Percentiles rank a stretch among this genome's conserved stretches.
Evolutionary conservation across 2,329 filamentous ascomycete genomes (phyloP).

Genomic region (Ophiostoma tasmaniense): DNA sequence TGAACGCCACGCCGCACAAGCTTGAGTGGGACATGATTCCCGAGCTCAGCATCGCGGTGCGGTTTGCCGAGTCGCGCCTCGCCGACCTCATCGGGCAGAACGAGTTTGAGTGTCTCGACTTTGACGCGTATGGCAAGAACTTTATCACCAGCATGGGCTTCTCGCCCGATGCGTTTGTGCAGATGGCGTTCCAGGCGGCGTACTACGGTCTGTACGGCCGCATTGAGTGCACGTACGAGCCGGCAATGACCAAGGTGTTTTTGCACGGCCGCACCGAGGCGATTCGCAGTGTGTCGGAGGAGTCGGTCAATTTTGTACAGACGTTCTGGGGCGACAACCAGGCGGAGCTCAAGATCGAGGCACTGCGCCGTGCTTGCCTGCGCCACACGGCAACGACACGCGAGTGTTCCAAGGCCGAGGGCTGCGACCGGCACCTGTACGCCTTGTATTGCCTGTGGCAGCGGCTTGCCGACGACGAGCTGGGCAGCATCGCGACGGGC

Average conservation of each 20-base stretch:
- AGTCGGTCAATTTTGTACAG: constrained; percentile 80
- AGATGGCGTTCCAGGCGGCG: constrained; percentile 97
- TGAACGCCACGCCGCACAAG: constrained; percentile 89
- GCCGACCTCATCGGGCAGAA: constrained; percentile 95
- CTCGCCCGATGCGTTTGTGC: constrained; percentile 92
- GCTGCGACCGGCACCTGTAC: constrained; percentile 88
- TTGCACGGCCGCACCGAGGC: constrained; percentile 93
- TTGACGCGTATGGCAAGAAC: constrained; percentile 84
- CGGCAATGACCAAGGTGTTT: constrained; percentile 94
- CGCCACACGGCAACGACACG: constrained; percentile 73
- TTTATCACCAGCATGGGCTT: constrained; percentile 97
- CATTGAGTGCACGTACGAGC: constrained; percentile 92
- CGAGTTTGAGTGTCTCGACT: constrained; percentile 89
- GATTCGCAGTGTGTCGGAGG: constrained; percentile 73
- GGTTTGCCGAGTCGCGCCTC: constrained; percentile 89
- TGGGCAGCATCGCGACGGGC: constrained; percentile 38
- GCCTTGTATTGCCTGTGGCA: constrained; percentile 95
- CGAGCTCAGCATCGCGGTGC: constrained; percentile 79
- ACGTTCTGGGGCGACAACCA: constrained; percentile 93
- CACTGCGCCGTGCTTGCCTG: constrained; percentile 72
- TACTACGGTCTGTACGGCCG: constrained; percentile 95
- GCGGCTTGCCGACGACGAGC: constrained; percentile 68
- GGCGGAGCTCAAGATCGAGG: constrained; percentile 72
- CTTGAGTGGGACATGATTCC: constrained; percentile 96
- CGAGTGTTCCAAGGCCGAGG: constrained; percentile 81